phyloP scores from a whole-genome alignment of 2,329 filamentous ascomycete species.

The Colletotrichum shisoi region DNA sequence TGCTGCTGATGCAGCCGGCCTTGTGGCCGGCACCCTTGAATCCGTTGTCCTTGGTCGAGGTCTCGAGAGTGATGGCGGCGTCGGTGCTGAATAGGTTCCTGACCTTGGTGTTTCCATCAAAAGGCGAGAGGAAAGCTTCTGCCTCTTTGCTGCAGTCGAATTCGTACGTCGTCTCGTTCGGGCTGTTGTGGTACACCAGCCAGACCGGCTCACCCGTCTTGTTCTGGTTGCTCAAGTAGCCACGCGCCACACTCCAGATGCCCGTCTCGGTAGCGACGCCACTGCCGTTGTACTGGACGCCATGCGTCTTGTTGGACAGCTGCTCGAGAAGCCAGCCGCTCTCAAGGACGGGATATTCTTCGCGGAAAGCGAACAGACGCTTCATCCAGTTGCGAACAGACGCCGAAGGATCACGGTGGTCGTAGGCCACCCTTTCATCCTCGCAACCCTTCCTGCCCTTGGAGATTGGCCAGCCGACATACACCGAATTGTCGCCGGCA shows the following conservation, averaged over 20 bases:
- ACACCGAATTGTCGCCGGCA: constrained; percentile 62
- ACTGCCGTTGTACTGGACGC: constrained; percentile 61
- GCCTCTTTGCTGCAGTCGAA: constrained; percentile 62
- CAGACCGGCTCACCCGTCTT: constrained; percentile 59
- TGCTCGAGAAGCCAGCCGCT: constrained; percentile 65
- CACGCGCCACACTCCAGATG: constrained; percentile 67
- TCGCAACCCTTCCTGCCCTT: constrained; percentile 62
- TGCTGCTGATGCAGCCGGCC: constrained; percentile 63
- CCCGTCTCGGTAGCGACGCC: constrained; percentile 63
- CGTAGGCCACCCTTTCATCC: constrained; percentile 64
- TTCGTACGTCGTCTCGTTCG: constrained; percentile 59
- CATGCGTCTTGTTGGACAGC: constrained; percentile 64
- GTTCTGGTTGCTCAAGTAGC: constrained; percentile 61
- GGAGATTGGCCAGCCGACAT: constrained; percentile 65
- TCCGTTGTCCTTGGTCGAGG: constrained; percentile 55
- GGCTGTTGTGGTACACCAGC: constrained; percentile 61
- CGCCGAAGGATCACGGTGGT: constrained; percentile 69
- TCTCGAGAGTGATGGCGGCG: constrained; percentile 61
- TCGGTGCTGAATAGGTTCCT: constrained; percentile 71
- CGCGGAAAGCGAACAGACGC: constrained; percentile 67
- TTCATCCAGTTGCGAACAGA: constrained; percentile 68
- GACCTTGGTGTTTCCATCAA: constrained; percentile 62
- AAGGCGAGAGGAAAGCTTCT: constrained; percentile 64
- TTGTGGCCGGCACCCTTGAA: constrained; percentile 56
- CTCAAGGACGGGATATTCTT: constrained; percentile 64